Base-by-base conservation (phyloP, 129 eudicot species). In the Rutidosis leptorrhynchoides region DNA sequence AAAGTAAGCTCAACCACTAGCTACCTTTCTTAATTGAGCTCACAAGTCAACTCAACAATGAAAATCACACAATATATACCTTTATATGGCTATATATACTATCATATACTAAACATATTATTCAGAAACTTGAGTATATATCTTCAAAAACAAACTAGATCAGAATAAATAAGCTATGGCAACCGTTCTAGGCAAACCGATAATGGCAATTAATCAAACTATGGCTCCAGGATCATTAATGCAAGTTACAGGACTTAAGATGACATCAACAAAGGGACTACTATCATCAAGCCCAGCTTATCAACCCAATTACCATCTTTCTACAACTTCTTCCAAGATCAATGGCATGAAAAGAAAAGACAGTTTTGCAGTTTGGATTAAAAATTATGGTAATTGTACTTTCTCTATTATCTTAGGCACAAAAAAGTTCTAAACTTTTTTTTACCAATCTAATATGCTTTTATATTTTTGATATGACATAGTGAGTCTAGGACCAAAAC, bases 181-280 rank as follows among this genome's bases (percentile, higher is more conserved):
- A 49, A 5, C 15, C 42, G 9, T 23, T 7, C 23, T 28, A 56
- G 42, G 52, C 25, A 54, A 60, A 32, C 61, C 45, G 55, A 43
- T 40, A 9, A 35, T 7, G 33, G 12, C 66, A 60, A 15, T 48
- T 21, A 35, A 7, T n/a, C 66, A 69, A 67, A 46, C 27, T 54
- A 57, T 68, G 83, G 74, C 55, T 68, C 73, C 29, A n/a, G 30
- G 53, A 48, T 46, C 22, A 16, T 14, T 37, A 62, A 40, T 68
- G 21, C 76, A 74, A 46, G 76, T 57, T 69, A 62, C 53, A 2
- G 72, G 69, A 62, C 48, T 56, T 32, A 65, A 62, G 16, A 55
- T 21, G 46, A 73, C 42, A 59, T 64, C 79, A 74, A 30, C 75
- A 43, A 60, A 17, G 56, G 48, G 69, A 53, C 32, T 75, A 75